phyloP scores from a whole-genome alignment of 163 green algal genomes.

The Volvox carteri region DNA sequence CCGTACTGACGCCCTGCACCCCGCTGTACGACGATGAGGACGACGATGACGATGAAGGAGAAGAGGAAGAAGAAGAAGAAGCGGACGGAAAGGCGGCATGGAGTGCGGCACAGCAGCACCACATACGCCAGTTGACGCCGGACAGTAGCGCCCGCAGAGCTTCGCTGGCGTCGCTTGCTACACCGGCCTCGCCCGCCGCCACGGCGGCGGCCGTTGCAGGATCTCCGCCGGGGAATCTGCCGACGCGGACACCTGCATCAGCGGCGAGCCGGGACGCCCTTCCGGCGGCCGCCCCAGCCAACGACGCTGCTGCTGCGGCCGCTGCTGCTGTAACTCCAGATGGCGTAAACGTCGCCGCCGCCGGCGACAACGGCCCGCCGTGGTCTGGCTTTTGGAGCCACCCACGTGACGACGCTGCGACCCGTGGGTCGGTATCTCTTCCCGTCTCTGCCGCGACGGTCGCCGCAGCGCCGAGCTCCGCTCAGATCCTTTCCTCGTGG shows the following conservation, averaged over 20 bases:
- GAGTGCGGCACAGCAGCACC: background rate
- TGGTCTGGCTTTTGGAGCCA: conserved; percentile 42
- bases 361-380: background rate
- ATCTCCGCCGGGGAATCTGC: background rate
- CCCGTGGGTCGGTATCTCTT: background rate
- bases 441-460: background rate
- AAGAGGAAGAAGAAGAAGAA: background rate
- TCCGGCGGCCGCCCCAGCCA: too few relatives aligned
- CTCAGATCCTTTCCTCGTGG: conserved; percentile 47
- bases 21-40: conserved; percentile 13
- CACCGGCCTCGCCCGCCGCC: background rate
- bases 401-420: background rate
- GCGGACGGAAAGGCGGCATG: background rate
- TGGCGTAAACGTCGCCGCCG: background rate
- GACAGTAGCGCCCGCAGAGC: background rate
- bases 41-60: background rate
- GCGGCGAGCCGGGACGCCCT: background rate
- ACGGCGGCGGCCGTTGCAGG: conserved; percentile 6
- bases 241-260: background rate
- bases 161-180: background rate
- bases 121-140: background rate
- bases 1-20: background rate
- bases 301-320: background rate
- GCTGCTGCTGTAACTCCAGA: background rate
- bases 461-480: background rate